A percentile compares a stretch with the other conserved stretches of the same genome.
Conservation (phyloP, 352 stramenopile species). For the Phytophthora sp. region DNA sequence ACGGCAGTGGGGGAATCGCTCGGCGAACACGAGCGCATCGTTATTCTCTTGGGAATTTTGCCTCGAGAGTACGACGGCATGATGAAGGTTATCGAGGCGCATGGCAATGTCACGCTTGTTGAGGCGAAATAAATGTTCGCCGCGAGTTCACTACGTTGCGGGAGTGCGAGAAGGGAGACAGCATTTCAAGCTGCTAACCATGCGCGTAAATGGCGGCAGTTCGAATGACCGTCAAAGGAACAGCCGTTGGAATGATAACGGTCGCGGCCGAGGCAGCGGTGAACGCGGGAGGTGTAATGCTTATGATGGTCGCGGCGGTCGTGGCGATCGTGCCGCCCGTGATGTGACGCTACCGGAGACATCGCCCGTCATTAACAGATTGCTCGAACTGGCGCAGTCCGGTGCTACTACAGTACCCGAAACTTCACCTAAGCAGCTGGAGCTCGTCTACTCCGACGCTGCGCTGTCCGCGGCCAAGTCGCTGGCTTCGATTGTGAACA, state of each 20-base stretch:
- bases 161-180: slow-evolving; percentile 9
- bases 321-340: too few species aligned
- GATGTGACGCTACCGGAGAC: slow-evolving; percentile 63
- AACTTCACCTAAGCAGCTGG: slow-evolving; percentile 30
- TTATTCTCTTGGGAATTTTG: slow-evolving; percentile 21
- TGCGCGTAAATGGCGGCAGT: too few species aligned
- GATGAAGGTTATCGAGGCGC: slow-evolving; percentile 23
- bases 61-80: slow-evolving; percentile 28
- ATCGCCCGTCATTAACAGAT: slow-evolving; percentile 71
- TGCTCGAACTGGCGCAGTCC: slow-evolving; percentile 80
- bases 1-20: slow-evolving; percentile 18
- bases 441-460: slow-evolving; percentile 54
- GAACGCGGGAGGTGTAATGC: not conserved
- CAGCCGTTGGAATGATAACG: not conserved
- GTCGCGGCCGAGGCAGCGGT: not conserved
- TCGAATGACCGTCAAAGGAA: not conserved
- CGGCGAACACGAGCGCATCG: slow-evolving; percentile 24
- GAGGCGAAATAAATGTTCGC: slow-evolving; percentile 30
- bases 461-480: slow-evolving; percentile 75
- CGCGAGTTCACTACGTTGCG: slow-evolving; percentile 13
- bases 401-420: slow-evolving; percentile 24
- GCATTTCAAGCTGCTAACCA: slow-evolving; percentile 11
- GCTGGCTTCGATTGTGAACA: slow-evolving; percentile 88
- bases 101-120: slow-evolving; percentile 9
- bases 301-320: not conserved